phyloP scores from a whole-genome alignment of 805 yeast genomes.

The Torulaspora quercuum region DNA sequence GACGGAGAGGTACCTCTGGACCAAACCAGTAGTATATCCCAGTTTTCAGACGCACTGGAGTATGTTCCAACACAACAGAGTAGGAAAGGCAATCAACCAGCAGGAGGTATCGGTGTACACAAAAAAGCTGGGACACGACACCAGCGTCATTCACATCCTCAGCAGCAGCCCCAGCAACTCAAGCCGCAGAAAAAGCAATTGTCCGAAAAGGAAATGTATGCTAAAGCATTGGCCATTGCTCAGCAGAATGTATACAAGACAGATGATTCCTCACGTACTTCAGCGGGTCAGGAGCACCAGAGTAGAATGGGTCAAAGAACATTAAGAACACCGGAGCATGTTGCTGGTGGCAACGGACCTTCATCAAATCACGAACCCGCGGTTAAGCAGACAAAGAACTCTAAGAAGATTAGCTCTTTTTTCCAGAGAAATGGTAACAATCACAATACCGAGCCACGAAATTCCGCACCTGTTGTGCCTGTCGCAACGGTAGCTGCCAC shows the following conservation, averaged over 20 bases:
- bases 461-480: constrained; percentile 2
- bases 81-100: constrained; percentile 1
- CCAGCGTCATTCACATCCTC: too few relatives aligned
- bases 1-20: constrained; percentile 19
- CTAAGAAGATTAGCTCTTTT: constrained; percentile 9
- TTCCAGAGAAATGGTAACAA: constrained; percentile 8
- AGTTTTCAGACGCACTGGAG: constrained; percentile 32
- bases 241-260: constrained; percentile 54
- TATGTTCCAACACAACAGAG: too few relatives aligned
- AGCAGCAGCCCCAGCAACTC: constrained; percentile 2
- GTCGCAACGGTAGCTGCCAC: not conserved
- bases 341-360: constrained; percentile 1
- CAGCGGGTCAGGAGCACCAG: constrained; percentile 4
- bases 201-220: constrained; percentile 49
- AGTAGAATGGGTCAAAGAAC: constrained; percentile 26
- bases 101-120: constrained; percentile 1
- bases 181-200: constrained; percentile 13
- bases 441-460: constrained; percentile 3
- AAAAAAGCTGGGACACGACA: too few relatives aligned
- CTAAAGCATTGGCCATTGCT: constrained; percentile 54
- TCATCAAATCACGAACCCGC: constrained; percentile 4
- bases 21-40: constrained; percentile 26
- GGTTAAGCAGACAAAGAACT: constrained; percentile 1
- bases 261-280: constrained; percentile 11
- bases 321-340: constrained; percentile 16